Percentiles rank a stretch among this genome's conserved stretches.
Evolutionary conservation across 2,329 filamentous ascomycete species (phyloP).

Genomic region (Camillea tinctor): DNA sequence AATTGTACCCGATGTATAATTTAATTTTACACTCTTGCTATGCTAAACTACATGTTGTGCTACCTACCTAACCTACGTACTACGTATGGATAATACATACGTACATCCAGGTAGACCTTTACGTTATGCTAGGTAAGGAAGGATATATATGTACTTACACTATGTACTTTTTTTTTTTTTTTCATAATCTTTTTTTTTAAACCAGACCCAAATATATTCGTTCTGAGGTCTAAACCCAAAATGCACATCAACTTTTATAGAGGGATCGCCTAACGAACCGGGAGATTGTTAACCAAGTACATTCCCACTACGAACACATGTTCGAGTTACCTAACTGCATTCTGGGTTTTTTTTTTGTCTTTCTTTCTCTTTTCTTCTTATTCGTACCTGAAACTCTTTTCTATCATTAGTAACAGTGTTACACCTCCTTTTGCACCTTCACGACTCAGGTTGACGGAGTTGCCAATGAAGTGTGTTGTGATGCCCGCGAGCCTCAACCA

Average conservation of each 20-base stretch:
- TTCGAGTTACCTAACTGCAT: no score
- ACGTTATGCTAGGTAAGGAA: no score
- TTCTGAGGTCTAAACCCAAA: neutral
- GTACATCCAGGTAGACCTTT: no score
- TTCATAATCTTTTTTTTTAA: neutral
- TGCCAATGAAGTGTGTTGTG: slow-evolving; percentile 1
- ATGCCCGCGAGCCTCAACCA: neutral
- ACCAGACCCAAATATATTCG: neutral
- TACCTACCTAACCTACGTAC: no score
- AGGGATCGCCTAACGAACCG: neutral
- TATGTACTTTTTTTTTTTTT: neutral
- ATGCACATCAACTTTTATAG: neutral
- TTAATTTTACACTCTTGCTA: no score
- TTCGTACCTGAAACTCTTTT: slow-evolving; percentile 3
- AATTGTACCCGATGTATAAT: no score
- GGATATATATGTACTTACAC: no score
- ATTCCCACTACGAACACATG: neutral
- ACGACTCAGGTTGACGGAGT: slow-evolving; percentile 1
- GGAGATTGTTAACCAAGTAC: neutral
- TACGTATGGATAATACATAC: no score
- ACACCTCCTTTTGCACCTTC: slow-evolving; percentile 2
- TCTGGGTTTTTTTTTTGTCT: no score
- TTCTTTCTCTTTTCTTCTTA: slow-evolving; percentile 10
- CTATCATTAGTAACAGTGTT: slow-evolving; percentile 10
- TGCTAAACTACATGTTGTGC: no score